A percentile compares a stretch with the other conserved stretches of the same genome.
Conservation (phyloP, 2,329 filamentous ascomycete species). For the Chalara sp. region DNA sequence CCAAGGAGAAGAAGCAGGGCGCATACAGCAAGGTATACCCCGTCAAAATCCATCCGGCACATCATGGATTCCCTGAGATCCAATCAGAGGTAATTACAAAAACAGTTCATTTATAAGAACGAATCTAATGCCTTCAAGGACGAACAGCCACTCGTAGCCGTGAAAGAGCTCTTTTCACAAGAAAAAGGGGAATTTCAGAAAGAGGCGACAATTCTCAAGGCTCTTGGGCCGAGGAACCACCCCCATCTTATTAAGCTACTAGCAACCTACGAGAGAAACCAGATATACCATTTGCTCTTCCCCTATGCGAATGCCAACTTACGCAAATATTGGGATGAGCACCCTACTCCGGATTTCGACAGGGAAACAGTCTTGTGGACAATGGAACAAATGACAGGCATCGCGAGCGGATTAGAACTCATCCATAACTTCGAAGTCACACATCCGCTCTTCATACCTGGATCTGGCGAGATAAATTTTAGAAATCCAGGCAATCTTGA, state of each 20-base stretch:
- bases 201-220: slow-evolving; percentile 9
- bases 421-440: slow-evolving; percentile 21
- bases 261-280: slow-evolving; percentile 19
- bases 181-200: slow-evolving; percentile 11
- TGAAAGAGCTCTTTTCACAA: slow-evolving; percentile 13
- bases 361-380: slow-evolving; percentile 18
- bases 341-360: slow-evolving; percentile 8
- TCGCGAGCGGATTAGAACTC: slow-evolving; percentile 17
- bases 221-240: slow-evolving; percentile 10
- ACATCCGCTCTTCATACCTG: not conserved
- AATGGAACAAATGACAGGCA: slow-evolving; percentile 23
- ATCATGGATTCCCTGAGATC: slow-evolving; percentile 14
- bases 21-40: slow-evolving; percentile 17
- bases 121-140: slow-evolving; percentile 3
- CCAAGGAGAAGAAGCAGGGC: slow-evolving; percentile 9
- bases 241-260: slow-evolving; percentile 24
- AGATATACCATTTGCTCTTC: slow-evolving; percentile 24
- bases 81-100: too few species aligned
- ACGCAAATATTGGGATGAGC: slow-evolving; percentile 20
- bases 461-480: slow-evolving; percentile 2
- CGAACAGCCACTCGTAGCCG: slow-evolving; percentile 11
- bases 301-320: slow-evolving; percentile 23
- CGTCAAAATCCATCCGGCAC: slow-evolving; percentile 14
- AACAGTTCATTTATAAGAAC: not conserved
- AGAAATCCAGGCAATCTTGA: slow-evolving; percentile 1